Percentiles rank a stretch among this genome's conserved stretches.
Evolutionary conservation across 2,329 filamentous ascomycete genomes (phyloP).

Genomic region (Colletotrichum sublineola): DNA sequence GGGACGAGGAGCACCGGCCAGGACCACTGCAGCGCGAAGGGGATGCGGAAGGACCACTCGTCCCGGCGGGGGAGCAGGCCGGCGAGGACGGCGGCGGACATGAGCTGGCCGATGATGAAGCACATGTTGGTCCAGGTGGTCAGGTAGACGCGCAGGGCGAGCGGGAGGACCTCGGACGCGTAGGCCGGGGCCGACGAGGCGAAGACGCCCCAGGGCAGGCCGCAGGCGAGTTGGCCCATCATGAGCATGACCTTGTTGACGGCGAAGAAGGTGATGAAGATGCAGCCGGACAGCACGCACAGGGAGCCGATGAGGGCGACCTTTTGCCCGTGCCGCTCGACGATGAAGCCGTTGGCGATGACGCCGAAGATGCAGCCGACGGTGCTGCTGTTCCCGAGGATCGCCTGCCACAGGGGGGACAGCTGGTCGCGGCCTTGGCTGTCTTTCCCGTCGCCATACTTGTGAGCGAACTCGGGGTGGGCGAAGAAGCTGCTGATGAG

Average conservation of each 20-base stretch:
- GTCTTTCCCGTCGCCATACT: slow-evolving; percentile 46
- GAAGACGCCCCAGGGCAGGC: slow-evolving; percentile 57
- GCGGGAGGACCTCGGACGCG: slow-evolving; percentile 58
- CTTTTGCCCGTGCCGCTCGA: slow-evolving; percentile 54
- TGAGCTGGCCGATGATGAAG: slow-evolving; percentile 57
- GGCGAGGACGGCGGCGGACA: slow-evolving; percentile 55
- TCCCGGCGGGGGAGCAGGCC: slow-evolving; percentile 51
- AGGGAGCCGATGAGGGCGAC: slow-evolving; percentile 56
- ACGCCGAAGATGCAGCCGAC: slow-evolving; percentile 61
- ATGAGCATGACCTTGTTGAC: slow-evolving; percentile 50
- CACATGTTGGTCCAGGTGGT: slow-evolving; percentile 61
- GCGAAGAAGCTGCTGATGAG: slow-evolving; percentile 47
- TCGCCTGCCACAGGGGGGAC: slow-evolving; percentile 60
- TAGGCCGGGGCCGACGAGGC: slow-evolving; percentile 62
- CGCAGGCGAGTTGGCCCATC: slow-evolving; percentile 53
- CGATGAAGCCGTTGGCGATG: slow-evolving; percentile 57
- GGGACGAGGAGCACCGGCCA: slow-evolving; percentile 60
- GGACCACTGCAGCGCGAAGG: slow-evolving; percentile 63
- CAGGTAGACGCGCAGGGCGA: slow-evolving; percentile 58
- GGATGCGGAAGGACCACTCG: slow-evolving; percentile 61
- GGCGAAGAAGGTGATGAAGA: slow-evolving; percentile 57
- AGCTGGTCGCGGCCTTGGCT: slow-evolving; percentile 50
- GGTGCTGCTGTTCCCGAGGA: slow-evolving; percentile 55
- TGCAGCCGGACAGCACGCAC: slow-evolving; percentile 50
- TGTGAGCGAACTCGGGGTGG: slow-evolving; percentile 48